These are phyloP conservation scores for Cladosporium halotolerans DNA, from an alignment of 2,329 filamentous ascomycete species.

Conservation along the genomic window DNA sequence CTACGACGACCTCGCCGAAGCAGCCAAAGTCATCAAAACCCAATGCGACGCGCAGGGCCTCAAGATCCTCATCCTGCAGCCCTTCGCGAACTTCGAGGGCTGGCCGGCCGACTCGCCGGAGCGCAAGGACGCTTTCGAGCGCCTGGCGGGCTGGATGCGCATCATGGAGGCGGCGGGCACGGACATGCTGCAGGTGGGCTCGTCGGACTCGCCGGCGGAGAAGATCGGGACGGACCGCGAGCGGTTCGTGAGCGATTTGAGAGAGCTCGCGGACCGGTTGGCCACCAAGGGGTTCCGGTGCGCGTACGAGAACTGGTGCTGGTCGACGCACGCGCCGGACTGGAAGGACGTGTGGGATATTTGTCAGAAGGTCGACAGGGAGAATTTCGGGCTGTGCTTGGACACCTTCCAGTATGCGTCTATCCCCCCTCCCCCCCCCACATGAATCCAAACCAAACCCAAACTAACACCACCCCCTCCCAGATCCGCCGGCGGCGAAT, in stretches of 20 bases:
- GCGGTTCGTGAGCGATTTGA: conserved; percentile 55
- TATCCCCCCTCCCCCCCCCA: no score
- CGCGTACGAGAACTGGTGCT: conserved; percentile 79
- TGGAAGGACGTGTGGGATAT: conserved; percentile 69
- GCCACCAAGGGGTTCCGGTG: conserved; percentile 52
- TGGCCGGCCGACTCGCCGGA: conserved; percentile 56
- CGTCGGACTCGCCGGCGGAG: conserved; percentile 54
- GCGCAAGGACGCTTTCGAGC: conserved; percentile 55
- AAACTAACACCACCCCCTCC: no score
- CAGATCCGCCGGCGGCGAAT: conserved; percentile 60
- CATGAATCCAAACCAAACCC: no score
- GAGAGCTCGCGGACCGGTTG: conserved; percentile 57
- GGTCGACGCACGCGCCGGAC: conserved; percentile 61
- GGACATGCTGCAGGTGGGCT: conserved; percentile 63
- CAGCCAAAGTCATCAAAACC: conserved; percentile 49
- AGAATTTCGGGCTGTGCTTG: conserved; percentile 67
- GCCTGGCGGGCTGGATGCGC: conserved; percentile 60
- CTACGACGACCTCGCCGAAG: conserved; percentile 51
- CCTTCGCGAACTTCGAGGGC: conserved; percentile 71
- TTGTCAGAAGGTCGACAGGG: conserved; percentile 54
- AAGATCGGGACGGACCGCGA: conserved; percentile 47
- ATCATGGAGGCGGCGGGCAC: conserved; percentile 66
- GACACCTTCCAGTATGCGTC: conserved; percentile 61
- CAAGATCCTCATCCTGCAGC: conserved; percentile 65
- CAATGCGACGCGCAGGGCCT: conserved; percentile 51